Evolutionary conservation across 2,329 filamentous ascomycete genomes (phyloP), one percentile per base, ranked within the genome.

Genomic region (Pezicula radicicola): DNA sequence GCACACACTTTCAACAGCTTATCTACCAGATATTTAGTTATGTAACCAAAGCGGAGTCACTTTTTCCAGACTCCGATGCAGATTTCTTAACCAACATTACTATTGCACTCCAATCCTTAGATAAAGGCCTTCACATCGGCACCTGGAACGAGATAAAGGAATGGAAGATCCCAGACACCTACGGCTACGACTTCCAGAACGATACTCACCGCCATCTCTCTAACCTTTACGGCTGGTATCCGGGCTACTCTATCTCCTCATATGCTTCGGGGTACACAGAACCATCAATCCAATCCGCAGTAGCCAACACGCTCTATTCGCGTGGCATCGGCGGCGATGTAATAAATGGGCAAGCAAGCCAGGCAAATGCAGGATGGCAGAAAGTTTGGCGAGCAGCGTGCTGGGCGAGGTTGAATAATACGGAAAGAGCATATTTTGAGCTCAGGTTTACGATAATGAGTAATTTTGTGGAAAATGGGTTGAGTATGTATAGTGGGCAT

Each of bases 321-420:
- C 73, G 79, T 8, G 79, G 78, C 0, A 58, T 65, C 2, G 77
- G 78, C 2, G 74, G 72, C 21, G 70, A 63, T 0, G 57, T 60
- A 1, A 78, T 30, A 30, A 30, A 30, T 9, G 28, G 28, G 7
- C 28, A 30, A 9, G 28, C 28, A 6, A 30, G 28, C 7, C 28
- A 83, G 47, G 71, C 75, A 1, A 78, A 83, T 55, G 71, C 79
- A 0, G 80, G 79, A 0, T 83, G 80, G 80, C 77, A 72, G 16
- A 83, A 83, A 54, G 75, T 82, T 1, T 83, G 80, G 80, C 74
- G 80, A 0, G 64, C 73, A 0, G 78, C 80, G 0, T 81, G 77
- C 63, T 83, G 79, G 79, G 78, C 78, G 0, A 64, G 76, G 0
- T 67, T 83, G 0, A 80, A 81, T 50, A 69, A 80, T 9, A 77